Evolutionary conservation across 768 basidiomycete genomes (phyloP).

Genomic region (Mycena latifolia): DNA sequence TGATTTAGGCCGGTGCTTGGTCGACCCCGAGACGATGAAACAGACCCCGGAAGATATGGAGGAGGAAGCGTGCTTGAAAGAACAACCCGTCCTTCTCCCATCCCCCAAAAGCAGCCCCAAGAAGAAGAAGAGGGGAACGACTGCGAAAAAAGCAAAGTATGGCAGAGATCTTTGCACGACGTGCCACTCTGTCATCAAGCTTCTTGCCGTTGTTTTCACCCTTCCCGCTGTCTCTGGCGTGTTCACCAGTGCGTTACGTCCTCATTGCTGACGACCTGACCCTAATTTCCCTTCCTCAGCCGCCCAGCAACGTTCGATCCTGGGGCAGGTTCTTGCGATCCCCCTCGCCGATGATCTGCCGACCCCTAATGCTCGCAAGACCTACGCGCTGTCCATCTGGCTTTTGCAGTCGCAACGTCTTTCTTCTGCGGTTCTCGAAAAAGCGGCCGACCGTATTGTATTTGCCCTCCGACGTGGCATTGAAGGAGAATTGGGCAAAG

Average conservation of each 20-base stretch:
- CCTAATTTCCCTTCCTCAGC: constrained; percentile 53
- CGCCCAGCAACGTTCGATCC: constrained; percentile 66
- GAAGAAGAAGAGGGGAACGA: constrained; percentile 78
- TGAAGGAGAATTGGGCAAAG: constrained; percentile 88
- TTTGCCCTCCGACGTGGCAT: constrained; percentile 81
- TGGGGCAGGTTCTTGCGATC: constrained; percentile 77
- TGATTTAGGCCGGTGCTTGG: constrained; percentile 74
- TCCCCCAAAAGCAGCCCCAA: constrained; percentile 79
- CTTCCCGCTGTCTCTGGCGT: constrained; percentile 68
- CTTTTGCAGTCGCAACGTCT: constrained; percentile 79
- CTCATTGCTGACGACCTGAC: constrained; percentile 28
- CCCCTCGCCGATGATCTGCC: constrained; percentile 78
- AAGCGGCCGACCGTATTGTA: constrained; percentile 75
- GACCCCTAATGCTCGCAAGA: constrained; percentile 89
- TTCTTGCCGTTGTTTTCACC: constrained; percentile 72
- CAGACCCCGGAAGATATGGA: constrained; percentile 36
- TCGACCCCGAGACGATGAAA: constrained; percentile 60
- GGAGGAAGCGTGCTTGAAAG: constrained; percentile 44
- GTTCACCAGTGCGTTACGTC: constrained; percentile 67
- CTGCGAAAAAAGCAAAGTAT: constrained; percentile 81
- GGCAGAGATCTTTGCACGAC: constrained; percentile 85
- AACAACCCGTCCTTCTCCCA: constrained; percentile 58
- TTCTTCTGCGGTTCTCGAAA: constrained; percentile 68
- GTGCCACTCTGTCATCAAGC: constrained; percentile 75
- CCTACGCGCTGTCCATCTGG: constrained; percentile 83